Base-by-base conservation (phyloP, 257 asterid genomes). In the Gentiana macrophylla region DNA sequence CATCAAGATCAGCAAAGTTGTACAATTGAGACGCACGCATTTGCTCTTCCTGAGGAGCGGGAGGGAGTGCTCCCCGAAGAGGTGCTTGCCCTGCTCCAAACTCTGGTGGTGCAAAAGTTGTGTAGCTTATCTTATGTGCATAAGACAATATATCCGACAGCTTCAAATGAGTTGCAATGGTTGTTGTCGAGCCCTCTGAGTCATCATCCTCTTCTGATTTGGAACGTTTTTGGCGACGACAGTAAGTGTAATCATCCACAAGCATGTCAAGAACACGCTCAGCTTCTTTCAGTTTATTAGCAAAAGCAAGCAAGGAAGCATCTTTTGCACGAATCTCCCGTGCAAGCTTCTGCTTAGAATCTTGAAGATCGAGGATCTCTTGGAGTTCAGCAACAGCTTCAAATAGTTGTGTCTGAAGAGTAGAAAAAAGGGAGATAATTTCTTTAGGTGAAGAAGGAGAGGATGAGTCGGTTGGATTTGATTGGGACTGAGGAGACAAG, bases 31-130 rank as follows among this genome's bases (percentile, higher is more conserved):
- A 87, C 1, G 97, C 97, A 3, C 97, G 92, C 97, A 92, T 78
- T 53, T 92, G 98, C 74, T 92, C 97, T 37, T 92, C 98, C 70
- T 88, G 98, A 8, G 95, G 97, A 37, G 98, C 97, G 0, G 97
- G 97, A 24, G 95, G 95, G 35, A 92, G 90, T 9, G 94, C 94
- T 32, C 98, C 95, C 4, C 89, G 77, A 8, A 83, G 94, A 35
- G 98, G 89, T 24, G 75, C 95, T 58, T 60, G 72, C 7, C 97
- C 95, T 47, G 89, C 83, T n/a, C 97, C 97, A 37, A 81, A 83
- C 67, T 81, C 94, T 11, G 98, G 97, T 49, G 98, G 98, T 5
- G 97, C 98, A 44, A 88, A 92, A 34, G 98, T 88, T 8, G 95
- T 91, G 82, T 91, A 91, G 74, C 97, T 91, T 57, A 91, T 81